phyloP scores from a whole-genome alignment of 208 protist genomes.

The Leishmania major region DNA sequence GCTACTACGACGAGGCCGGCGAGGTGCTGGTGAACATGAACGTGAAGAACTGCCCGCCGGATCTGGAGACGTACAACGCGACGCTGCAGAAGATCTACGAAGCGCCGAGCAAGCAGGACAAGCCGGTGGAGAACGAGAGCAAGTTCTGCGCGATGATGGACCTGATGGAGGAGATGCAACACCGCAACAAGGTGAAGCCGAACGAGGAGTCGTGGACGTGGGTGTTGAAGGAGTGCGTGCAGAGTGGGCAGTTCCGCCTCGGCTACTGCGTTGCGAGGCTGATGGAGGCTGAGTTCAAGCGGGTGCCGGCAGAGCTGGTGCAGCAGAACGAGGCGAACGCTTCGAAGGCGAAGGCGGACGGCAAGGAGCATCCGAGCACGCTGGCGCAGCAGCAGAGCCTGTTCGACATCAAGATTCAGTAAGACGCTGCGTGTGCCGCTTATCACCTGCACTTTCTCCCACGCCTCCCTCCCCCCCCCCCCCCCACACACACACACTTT shows the following conservation, averaged over 20 bases:
- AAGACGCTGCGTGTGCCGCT: constrained; percentile 5
- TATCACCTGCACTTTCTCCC: neutral
- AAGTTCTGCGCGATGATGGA: constrained; percentile 93
- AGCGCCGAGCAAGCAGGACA: constrained; percentile 67
- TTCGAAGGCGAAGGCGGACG: constrained; percentile 80
- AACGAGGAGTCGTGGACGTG: constrained; percentile 87
- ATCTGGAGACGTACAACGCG: constrained; percentile 89
- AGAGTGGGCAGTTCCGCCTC: constrained; percentile 83
- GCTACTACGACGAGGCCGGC: constrained; percentile 89
- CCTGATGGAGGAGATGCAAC: constrained; percentile 88
- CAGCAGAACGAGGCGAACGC: constrained; percentile 85
- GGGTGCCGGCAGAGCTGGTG: constrained; percentile 69
- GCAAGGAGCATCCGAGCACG: constrained; percentile 80
- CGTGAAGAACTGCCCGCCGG: constrained; percentile 89
- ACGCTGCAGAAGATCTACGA: constrained; percentile 84
- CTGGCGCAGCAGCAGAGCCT: constrained; percentile 71
- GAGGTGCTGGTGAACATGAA: constrained; percentile 91
- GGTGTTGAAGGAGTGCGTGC: constrained; percentile 87
- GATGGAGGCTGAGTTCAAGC: constrained; percentile 85
- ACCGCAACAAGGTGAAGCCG: constrained; percentile 88
- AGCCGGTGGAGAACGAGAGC: constrained; percentile 79
- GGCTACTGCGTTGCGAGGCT: constrained; percentile 78
- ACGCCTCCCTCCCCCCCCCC: neutral
- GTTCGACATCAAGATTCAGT: constrained; percentile 91
- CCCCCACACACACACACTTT: neutral